phyloP scores from a whole-genome alignment of 2,329 filamentous ascomycete genomes.

The Parastagonospora nodorum region DNA sequence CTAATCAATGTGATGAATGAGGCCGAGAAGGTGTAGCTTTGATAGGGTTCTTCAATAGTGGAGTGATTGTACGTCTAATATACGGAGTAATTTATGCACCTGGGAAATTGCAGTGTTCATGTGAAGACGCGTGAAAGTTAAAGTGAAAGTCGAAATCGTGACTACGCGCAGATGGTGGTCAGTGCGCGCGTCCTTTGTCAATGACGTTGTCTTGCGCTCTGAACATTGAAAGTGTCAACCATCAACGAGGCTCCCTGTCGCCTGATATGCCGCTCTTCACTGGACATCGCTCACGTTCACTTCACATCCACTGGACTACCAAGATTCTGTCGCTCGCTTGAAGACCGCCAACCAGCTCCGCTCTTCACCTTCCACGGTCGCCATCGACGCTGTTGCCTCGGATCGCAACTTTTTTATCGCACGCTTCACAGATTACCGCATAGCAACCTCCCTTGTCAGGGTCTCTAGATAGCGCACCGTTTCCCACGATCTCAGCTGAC shows the following conservation, averaged over 20 bases:
- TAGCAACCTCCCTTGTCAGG: background rate
- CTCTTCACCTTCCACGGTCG: slow-evolving; percentile 1
- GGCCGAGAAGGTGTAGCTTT: background rate
- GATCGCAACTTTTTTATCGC: slow-evolving; percentile 8
- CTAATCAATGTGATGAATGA: background rate
- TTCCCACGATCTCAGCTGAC: background rate
- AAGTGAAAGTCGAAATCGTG: background rate
- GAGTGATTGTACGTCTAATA: background rate
- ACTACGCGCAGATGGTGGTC: slow-evolving; percentile 2
- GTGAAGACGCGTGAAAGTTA: background rate
- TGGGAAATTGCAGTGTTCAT: background rate
- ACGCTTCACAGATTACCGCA: background rate
- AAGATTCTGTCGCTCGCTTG: background rate
- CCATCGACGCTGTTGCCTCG: slow-evolving; percentile 19
- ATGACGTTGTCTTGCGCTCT: slow-evolving; percentile 3
- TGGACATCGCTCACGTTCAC: background rate
- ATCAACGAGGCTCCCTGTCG: slow-evolving; percentile 1
- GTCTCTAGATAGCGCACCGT: background rate
- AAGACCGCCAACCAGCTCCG: background rate
- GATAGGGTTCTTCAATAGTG: background rate
- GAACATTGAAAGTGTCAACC: background rate
- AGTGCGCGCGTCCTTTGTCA: background rate
- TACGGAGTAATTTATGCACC: background rate
- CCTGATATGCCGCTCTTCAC: slow-evolving; percentile 1
- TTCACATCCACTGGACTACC: background rate